Conservation (phyloP, 306 rosid genomes). For the Trifolium pratense region DNA sequence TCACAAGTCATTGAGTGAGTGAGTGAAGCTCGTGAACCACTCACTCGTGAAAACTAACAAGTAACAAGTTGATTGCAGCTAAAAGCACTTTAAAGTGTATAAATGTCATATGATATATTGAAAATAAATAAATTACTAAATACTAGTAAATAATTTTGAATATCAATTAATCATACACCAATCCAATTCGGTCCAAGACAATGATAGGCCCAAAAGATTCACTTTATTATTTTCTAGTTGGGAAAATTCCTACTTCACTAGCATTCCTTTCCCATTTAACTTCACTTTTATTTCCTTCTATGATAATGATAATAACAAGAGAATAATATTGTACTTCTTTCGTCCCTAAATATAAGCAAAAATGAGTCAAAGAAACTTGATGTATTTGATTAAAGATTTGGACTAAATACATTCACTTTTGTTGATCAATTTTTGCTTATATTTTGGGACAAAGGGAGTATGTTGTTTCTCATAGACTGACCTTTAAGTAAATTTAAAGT, state of each 20-base stretch:
- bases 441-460: too few species aligned
- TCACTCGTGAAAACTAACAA: conserved; percentile 49
- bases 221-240: conserved; percentile 20
- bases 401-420: too few species aligned
- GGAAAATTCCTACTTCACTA: conserved; percentile 38
- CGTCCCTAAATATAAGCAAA: too few species aligned
- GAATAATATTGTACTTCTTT: conserved; percentile 25
- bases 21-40: conserved; percentile 61
- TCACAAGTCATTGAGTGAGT: conserved; percentile 48
- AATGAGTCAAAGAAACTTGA: too few species aligned
- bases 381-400: too few species aligned
- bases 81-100: conserved; percentile 22
- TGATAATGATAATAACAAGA: not conserved
- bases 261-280: not conserved
- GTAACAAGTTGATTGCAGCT: conserved; percentile 41
- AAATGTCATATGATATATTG: not conserved
- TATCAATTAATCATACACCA: conserved; percentile 3
- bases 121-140: conserved; percentile 2
- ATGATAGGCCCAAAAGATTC: conserved; percentile 20
- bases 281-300: conserved; percentile 6
- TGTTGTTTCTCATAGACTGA: too few species aligned
- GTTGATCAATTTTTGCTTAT: too few species aligned
- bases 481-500: too few species aligned
- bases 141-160: not conserved
- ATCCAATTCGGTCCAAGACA: conserved; percentile 38